Base-by-base conservation (phyloP, 148 eudicot genomes). In the Selenicereus undatus region DNA sequence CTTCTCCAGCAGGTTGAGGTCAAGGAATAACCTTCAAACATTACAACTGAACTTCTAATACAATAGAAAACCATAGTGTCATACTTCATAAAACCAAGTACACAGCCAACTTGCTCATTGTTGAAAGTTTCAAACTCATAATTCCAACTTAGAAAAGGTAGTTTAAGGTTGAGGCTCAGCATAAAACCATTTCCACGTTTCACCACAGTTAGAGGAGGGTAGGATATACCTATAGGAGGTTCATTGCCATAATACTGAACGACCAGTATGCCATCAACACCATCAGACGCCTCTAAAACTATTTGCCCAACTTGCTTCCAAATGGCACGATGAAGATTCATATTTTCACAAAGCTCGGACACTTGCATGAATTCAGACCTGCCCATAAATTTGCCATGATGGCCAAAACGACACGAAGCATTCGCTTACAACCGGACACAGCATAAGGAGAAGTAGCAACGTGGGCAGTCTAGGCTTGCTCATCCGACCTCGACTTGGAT, bases 401-500 rank as follows among this genome's bases (percentile, higher is more conserved):
- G 35, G 71, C 71, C 30, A 66, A 66, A 66, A 56, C 14, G 62
- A 20, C 16, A 6, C 3, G 8, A 56, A 56, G 6, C 4, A n/a
- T 21, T 56, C 21, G 62, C 20, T 56, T 17, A 10, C 8, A 56
- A 21, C 30, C 17, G 5, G 71, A 35, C 36, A 66, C 11, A 66
- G 35, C 35, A 27, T 1, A 17, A 21, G 22, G 56, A 3, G n/a
- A 52, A 7, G 43, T 35, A 82, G 29, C 43, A 68, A 42, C 48
- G 13, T 43, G 8, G 42, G 2, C 42, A 29, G 36, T 39, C 79
- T 82, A 81, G n/a, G 81, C 79, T 51, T 82, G 52, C 51, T 84
- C 90, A 74, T 89, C 90, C 11, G 72, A 43, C 77, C n/a, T 79
- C 24, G 84, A 29, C 86, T 84, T 89, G 64, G 80, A 52, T 78